These are phyloP conservation scores for Sporothrix schenckii DNA, from an alignment of 2,329 filamentous ascomycete species.

Conservation along the genomic window DNA sequence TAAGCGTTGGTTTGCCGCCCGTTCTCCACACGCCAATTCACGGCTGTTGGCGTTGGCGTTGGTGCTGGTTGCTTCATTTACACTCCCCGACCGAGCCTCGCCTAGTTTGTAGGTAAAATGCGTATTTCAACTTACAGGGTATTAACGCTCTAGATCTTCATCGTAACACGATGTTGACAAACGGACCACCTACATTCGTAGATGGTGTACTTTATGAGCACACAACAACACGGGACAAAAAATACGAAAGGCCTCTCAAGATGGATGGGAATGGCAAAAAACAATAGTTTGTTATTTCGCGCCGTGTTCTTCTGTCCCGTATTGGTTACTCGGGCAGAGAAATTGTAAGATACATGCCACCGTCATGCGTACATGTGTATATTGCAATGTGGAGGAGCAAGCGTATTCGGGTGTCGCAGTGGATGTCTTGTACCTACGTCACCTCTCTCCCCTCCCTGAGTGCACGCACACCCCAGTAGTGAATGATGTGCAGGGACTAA, in stretches of 20 bases:
- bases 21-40: conserved; percentile 18
- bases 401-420: no score
- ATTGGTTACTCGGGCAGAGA: no score
- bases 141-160: no score
- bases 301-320: no score
- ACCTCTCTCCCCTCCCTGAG: not conserved
- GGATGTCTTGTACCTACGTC: not conserved
- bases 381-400: no score
- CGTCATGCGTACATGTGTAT: not conserved
- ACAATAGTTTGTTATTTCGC: no score
- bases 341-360: no score
- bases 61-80: not conserved
- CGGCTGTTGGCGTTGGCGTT: conserved; percentile 8
- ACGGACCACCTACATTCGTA: not conserved
- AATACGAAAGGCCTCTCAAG: no score
- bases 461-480: no score
- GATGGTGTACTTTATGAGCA: not conserved
- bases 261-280: no score
- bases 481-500: no score
- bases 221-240: no score
- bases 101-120: not conserved
- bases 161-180: not conserved
- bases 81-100: conserved; percentile 13
- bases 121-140: not conserved
- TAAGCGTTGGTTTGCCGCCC: not conserved